Evolutionary conservation across 768 basidiomycete species (phyloP), one percentile per base, ranked within the genome.

Genomic region (Leccinum obscurum): DNA sequence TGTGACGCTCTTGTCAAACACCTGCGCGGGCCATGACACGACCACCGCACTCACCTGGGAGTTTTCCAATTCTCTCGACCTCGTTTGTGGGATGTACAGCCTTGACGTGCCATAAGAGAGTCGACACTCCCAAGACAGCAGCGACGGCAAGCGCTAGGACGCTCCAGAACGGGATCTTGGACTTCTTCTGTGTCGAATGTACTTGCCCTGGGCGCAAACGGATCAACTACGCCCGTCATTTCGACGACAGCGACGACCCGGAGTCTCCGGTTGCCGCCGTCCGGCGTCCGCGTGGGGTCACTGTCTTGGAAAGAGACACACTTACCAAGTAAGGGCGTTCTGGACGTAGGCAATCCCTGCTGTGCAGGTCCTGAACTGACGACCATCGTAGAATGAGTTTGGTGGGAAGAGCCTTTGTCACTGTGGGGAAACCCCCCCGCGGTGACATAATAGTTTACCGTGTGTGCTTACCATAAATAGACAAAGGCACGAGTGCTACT

Each of bases 11-110:
- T 24, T n/a, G 34, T 65, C 41, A 67, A 49, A 61, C 32, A 8
- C 34, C 4, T 7, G 6, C 5, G 7, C 24, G 0, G n/a, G n/a
- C 4, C 30, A 32, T 17, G 37, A 39, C 14, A 51, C 26, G 26
- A 13, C 28, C 39, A 17, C 46, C 48, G 13, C 24, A 46, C 72
- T 60, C 64, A 55, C 30, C 41, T 44, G 41, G 41, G n/a, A 44
- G 41, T 44, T 67, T 76, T 3, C 70, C 77, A 0, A 79, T 64
- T 44, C 71, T 68, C 51, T 72, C 34, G 11, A 62, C 28, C 46
- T 60, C 58, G 17, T 10, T 24, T 24, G 46, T 32, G 50, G 49
- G 9, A 37, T n/a, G 56, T 3, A 14, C 58, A 52, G 57, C 2
- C 30, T 58, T 58, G 44, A 35, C 22, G 48, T 54, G 65, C 30